A percentile compares a stretch with the other conserved stretches of the same genome.
Evolutionary conservation across 768 basidiomycete genomes (phyloP).

Genomic region (Calocybe indica): DNA sequence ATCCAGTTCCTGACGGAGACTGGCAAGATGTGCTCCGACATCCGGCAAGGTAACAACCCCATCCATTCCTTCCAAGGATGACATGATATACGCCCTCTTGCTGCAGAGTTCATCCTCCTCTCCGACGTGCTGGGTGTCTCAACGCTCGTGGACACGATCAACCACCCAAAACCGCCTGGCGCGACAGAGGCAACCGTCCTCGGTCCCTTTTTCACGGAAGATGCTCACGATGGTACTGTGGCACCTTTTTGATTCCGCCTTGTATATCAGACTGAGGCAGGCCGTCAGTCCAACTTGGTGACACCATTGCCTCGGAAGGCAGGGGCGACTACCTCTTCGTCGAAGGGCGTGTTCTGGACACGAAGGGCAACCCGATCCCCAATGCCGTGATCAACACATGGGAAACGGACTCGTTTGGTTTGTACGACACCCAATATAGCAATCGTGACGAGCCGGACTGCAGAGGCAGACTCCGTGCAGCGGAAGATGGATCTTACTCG

Average conservation of each 20-base stretch:
- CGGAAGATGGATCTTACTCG: slow-evolving; percentile 57
- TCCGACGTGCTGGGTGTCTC: slow-evolving; percentile 80
- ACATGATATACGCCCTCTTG: slow-evolving; percentile 16
- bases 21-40: slow-evolving; percentile 66
- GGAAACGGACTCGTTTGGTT: slow-evolving; percentile 67
- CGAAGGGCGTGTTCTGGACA: slow-evolving; percentile 61
- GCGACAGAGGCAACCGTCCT: slow-evolving; percentile 75
- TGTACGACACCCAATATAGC: slow-evolving; percentile 31
- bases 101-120: slow-evolving; percentile 76
- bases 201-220: slow-evolving; percentile 79
- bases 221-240: slow-evolving; percentile 56
- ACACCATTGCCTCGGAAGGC: slow-evolving; percentile 79
- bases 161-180: slow-evolving; percentile 55
- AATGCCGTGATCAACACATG: slow-evolving; percentile 74
- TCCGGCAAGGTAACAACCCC: slow-evolving; percentile 43
- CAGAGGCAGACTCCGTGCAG: slow-evolving; percentile 56
- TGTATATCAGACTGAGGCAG: too few species aligned
- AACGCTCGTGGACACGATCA: slow-evolving; percentile 67
- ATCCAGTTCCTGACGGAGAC: slow-evolving; percentile 73
- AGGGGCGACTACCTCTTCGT: slow-evolving; percentile 84
- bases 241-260: too few species aligned
- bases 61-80: background rate
- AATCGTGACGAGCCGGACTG: slow-evolving; percentile 64
- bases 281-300: slow-evolving; percentile 54
- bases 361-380: slow-evolving; percentile 58